Evolutionary conservation across 208 protist genomes (phyloP).

Genomic region (Trichomonas gallinae): DNA sequence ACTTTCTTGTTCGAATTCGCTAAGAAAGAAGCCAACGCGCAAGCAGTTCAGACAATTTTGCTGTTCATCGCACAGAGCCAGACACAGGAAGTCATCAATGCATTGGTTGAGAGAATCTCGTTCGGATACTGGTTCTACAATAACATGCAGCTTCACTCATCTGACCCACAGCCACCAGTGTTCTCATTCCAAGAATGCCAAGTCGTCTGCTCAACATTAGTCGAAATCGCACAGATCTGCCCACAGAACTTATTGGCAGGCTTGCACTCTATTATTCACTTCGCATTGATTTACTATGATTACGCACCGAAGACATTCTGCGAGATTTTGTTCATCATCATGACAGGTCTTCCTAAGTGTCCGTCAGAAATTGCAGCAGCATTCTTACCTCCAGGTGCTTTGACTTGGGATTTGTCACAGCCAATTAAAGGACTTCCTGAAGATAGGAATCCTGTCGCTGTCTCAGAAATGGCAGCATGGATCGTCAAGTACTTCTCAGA

Average conservation of each 20-base stretch:
- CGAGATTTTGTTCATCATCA: not conserved
- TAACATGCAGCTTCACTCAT: not conserved
- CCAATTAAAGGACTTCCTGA: not conserved
- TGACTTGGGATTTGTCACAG: not conserved
- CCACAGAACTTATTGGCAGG: not conserved
- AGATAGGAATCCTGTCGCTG: not conserved
- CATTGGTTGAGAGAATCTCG: not conserved
- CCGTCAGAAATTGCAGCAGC: not conserved
- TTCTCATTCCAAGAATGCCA: not conserved
- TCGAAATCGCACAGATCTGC: not conserved
- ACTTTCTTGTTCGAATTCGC: not conserved
- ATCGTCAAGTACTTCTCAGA: not conserved
- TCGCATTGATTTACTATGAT: not conserved
- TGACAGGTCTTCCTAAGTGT: not conserved
- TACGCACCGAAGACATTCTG: not conserved
- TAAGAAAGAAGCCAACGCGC: not conserved
- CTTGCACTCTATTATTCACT: not conserved
- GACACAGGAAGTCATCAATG: not conserved
- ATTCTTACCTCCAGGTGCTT: not conserved
- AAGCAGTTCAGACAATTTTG: not conserved
- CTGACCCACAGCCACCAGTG: not conserved
- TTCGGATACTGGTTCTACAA: not conserved
- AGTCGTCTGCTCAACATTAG: not conserved
- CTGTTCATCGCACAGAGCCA: not conserved
- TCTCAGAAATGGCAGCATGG: not conserved